Base-by-base conservation (phyloP, 2,329 filamentous ascomycete genomes). In the Aspergillus hiratsukae region DNA sequence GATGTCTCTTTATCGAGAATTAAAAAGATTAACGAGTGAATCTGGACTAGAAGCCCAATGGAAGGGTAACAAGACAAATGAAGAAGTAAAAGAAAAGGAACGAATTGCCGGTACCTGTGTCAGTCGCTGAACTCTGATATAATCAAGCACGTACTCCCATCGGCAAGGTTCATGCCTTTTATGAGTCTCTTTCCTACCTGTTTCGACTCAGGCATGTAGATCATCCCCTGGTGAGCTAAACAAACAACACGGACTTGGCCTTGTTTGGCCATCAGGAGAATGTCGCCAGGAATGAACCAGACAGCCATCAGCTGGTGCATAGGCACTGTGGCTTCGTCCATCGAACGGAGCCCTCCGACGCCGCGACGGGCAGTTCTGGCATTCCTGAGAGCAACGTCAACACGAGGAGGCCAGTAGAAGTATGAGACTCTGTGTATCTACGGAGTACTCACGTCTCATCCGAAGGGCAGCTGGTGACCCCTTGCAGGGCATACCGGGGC, bases 121-220 rank as follows among this genome's bases (percentile, higher is more conserved):
- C 4, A 14, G 43, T 25, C 23, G 43, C 6, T 46, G 17, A 35
- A 35, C 21, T 46, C 23, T 21, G 11, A 46, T 46, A 14, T 23
- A 23, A 23, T 21, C 3, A 10, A 46, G 23, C 3, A 23, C 11
- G 14, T 35, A 35, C 11, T 35, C 6, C 10, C 43, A 23, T 21
- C 10, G 43, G 23, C 43, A 21, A 46, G 43, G 43, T 25, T 14
- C 43, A 46, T 21, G 43, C 43, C 43, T 46, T 46, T 46, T 46
- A 46, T 48, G 53, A 21, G 54, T 58, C 58, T 64, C 64, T 62
- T 64, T 61, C 57, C 51, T 51, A 31, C 48, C 4, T 4, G 2
- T 23, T 46, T 43, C 10, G 21, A 46, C 19, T 23, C n/a, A 6
- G 21, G 43, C 21, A 46, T 46, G 43, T 25, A 46, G 21, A 46